Base-by-base conservation (phyloP, 441 rosid species). In the Erodium trifolium region DNA sequence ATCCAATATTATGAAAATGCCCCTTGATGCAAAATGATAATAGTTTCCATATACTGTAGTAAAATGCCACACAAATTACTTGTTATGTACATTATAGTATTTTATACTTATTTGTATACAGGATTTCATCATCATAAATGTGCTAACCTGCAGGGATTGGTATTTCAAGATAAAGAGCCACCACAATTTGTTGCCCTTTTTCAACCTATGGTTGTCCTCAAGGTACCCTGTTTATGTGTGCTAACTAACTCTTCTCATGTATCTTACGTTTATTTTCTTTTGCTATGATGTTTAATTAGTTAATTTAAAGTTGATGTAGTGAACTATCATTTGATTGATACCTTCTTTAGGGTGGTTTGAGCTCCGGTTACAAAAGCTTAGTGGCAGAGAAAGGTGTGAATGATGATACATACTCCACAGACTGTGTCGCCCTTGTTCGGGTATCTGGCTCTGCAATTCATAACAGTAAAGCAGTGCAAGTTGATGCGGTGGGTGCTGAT, bases 151-250 rank as follows among this genome's bases (percentile, higher is more conserved):
- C 83, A 96, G 99, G 97, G 96, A 70, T 86, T 86, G 60, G 80
- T 96, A 68, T 89, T 82, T 69, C 93, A 95, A 84, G 98, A 90
- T 60, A 95, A 89, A 79, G 99, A 95, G 82, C 97, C 98, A 41
- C 93, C 97, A 27, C 99, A 95, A 45, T 91, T 95, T 69, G 68
- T 92, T 69, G 93, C 98, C 39, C 92, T 95, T 68, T 92, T 92
- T 76, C 98, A 92, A 71, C 97, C 99, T 68, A 87, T 95, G 95
- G 84, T 89, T 65, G 81, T 90, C 76, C 91, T 95, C 68, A 92
- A 92, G 98, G 99, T 95, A 87, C 59, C 71, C 65, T 59, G 68
- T 37, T 73, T 65, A 70, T 60, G 67, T 39, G 57, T 65, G 37
- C 49, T 13, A 12, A 49, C 66, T 12, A 67, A 23, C 23, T 71